These are phyloP conservation scores for Neospermospora avenae DNA, from an alignment of 2,329 filamentous ascomycete genomes.

Conservation along the genomic window DNA sequence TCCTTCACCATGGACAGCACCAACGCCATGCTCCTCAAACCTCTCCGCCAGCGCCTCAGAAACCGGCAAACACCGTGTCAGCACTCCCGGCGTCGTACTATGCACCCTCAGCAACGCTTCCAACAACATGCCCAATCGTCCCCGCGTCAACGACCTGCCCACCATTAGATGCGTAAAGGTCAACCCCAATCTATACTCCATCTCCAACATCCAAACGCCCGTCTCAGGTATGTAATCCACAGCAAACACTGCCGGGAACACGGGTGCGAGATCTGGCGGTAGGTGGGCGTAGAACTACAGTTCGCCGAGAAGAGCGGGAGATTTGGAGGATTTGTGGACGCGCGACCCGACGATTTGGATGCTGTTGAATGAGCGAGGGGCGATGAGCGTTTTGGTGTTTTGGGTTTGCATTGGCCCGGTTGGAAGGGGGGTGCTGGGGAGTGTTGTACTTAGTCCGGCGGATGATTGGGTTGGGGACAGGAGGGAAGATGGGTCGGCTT, in stretches of 20 bases:
- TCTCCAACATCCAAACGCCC: conserved; percentile 2
- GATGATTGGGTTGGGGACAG: background rate
- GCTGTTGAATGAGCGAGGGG: conserved; percentile 9
- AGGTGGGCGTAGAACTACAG: conserved; percentile 36
- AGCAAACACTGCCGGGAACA: conserved; percentile 5
- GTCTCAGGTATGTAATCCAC: conserved; percentile 5
- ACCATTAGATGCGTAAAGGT: conserved; percentile 9
- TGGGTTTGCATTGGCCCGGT: background rate
- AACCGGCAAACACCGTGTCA: too few species aligned
- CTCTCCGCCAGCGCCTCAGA: too few species aligned
- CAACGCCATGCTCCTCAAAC: too few species aligned
- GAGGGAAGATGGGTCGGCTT: background rate
- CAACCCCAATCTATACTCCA: conserved; percentile 5
- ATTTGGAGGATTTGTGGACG: conserved; percentile 35
- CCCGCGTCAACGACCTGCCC: conserved; percentile 21
- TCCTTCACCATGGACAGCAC: too few species aligned
- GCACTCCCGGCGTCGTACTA: too few species aligned
- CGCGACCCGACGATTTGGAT: conserved; percentile 15
- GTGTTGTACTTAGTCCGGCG: too few species aligned
- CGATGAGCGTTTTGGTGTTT: background rate
- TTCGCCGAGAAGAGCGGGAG: conserved; percentile 34
- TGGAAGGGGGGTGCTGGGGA: too few species aligned
- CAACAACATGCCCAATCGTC: conserved; percentile 30
- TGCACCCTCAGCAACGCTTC: too few species aligned
- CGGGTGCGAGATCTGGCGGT: conserved; percentile 23